Percentiles rank a stretch among this genome's conserved stretches.
phyloP scores from a whole-genome alignment of 441 rosid genomes.

The Gossypium lobatum region DNA sequence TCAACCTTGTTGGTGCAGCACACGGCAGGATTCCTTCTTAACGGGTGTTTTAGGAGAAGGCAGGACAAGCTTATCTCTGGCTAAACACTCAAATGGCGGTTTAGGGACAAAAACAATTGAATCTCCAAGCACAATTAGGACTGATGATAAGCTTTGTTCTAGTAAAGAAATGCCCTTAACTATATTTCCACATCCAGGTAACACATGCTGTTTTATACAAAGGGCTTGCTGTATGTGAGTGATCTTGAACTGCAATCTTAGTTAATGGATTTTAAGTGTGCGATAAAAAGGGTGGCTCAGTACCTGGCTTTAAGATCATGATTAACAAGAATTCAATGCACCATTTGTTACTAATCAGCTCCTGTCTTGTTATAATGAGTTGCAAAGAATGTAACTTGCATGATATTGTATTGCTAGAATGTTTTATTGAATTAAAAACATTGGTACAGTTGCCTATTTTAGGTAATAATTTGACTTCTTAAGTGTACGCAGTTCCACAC shows the following conservation, averaged over 20 bases:
- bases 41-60: conserved; percentile 16
- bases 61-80: background rate
- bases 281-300: background rate
- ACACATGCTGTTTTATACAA: background rate
- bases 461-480: background rate
- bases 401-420: background rate
- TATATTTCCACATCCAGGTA: conserved; percentile 32
- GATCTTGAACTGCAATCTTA: conserved; percentile 1
- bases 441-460: background rate
- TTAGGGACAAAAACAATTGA: conserved; percentile 20
- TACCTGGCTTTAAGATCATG: background rate
- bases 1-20: conserved; percentile 32
- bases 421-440: background rate
- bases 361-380: background rate
- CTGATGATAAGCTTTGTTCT: conserved; percentile 13
- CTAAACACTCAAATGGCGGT: conserved; percentile 6
- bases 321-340: background rate
- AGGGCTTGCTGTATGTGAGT: background rate
- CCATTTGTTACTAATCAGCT: background rate
- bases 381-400: background rate
- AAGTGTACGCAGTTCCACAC: background rate
- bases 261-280: background rate
- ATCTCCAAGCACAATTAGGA: background rate
- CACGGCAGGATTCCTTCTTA: conserved; percentile 11
- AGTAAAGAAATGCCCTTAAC: conserved; percentile 11